Evolutionary conservation across 176 grass and related monocot genomes (phyloP), one percentile per base, ranked within the genome.

Genomic region (Oryza punctata): DNA sequence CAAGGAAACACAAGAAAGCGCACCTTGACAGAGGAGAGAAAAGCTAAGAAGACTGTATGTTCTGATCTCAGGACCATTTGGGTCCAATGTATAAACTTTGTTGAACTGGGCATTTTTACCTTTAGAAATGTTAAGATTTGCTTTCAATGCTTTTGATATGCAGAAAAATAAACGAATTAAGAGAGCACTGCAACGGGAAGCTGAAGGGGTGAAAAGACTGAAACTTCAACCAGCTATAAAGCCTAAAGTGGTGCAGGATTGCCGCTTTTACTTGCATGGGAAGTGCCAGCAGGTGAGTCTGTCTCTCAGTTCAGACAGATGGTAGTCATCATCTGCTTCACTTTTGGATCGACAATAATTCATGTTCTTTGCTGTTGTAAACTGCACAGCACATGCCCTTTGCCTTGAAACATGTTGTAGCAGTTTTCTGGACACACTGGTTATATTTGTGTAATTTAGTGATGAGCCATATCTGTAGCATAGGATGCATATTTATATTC

Each of bases 211-310:
- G 9, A 91, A 78, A 27, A 96, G 86, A 83, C 86, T 94, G 82
- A 93, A 88, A 87, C 78, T 99, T 68, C 78, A 67, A 43, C 89
- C 81, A 82, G 43, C 96, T 80, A 70, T 81, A 76, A 99, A 94
- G 85, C 87, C 86, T 79, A 96, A 94, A 85, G 77, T 65, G 65
- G 88, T 94, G 45, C 70, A 86, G 82, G 40, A 75, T 67, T 99
- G 97, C 83, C 85, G 78, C 41, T 99, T 91, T 71, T 99, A 94
- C 83, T 76, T 94, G 75, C 67, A 71, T 75, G 97, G 97, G 27
- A 93, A 89, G 82, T 98, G 96, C 63, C 89, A 92, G 43, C 89
- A 94, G 89, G 96, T 98, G 44, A 73, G 35, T 37, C 63, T 90
- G 54, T 82, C 68, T 69, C 72, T 73, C 44, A 72, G 46, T 77